Evolutionary conservation across 192 early-diverging fungal genomes (phyloP), one percentile per base, ranked within the genome.

Genomic region (Geranomyces variabilis): DNA sequence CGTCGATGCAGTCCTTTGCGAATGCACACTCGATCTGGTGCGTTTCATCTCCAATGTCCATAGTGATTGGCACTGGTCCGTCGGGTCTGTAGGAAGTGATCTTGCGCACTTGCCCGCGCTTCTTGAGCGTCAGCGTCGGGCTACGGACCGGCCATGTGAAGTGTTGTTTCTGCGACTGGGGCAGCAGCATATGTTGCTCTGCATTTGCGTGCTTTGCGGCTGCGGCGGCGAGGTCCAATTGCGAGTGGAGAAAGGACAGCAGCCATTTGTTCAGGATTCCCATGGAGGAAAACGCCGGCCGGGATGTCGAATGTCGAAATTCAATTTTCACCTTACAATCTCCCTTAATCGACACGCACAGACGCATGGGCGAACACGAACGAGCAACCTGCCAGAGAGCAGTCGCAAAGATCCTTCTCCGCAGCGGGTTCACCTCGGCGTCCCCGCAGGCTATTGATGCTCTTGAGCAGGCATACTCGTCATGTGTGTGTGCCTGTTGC

Each of bases 41-140:
- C 24, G 17, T 34, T 19, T 60, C 31, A 29, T 60, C 58, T 5
- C 21, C 17, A 17, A 60, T 33, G 9, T 60, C 58, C 58, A 60
- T 33, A 29, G 58, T 60, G 29, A 60, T 28, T 26, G 58, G 58
- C 3, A 60, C 2, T 17, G 17, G 9, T 26, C 21, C 58, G 29
- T 28, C 31, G 4, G 58, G 58, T 7, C 17, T 60, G 17, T 33
- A 60, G 5, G 58, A 60, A 7, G 58, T 60, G 58, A 60, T 60
- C 58, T 60, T 60, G 58, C 58, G 58, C 21, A 60, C 58, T 26
- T 60, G 58, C 29, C 29, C 58, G 58, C 58, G 58, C 31, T 34
- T 60, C 7, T 7, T 60, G 58, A 60, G 31, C 15, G 17, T 8
- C 29, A 60, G 17, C 58, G 58, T 26, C 2, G 58, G 58, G 29